Percentiles rank a stretch among this genome's conserved stretches.
phyloP scores from a whole-genome alignment of 768 basidiomycete species.

The Jaapia argillacea region DNA sequence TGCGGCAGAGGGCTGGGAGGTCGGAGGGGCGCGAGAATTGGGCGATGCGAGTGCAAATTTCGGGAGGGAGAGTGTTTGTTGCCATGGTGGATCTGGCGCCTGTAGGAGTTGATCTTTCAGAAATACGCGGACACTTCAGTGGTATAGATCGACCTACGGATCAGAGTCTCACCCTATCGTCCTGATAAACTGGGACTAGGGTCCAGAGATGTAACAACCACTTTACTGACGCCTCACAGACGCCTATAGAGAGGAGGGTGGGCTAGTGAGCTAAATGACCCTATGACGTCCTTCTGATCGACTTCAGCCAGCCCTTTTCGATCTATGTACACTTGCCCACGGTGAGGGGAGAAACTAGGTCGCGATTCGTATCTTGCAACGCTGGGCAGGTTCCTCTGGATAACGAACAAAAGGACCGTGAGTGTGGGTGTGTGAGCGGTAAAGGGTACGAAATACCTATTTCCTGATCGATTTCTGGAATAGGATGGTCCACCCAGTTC shows the following conservation, averaged over 20 bases:
- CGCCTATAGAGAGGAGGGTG: background rate
- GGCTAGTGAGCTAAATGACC: too few species aligned
- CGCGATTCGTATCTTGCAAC: too few species aligned
- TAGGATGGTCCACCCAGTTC: too few species aligned
- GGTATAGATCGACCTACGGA: background rate
- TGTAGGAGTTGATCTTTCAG: background rate
- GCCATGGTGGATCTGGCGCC: conserved; percentile 7
- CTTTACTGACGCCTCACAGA: background rate
- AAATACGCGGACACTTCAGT: background rate
- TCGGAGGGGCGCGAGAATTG: conserved; percentile 25
- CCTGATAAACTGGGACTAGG: background rate
- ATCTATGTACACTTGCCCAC: too few species aligned
- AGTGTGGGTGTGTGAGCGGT: too few species aligned
- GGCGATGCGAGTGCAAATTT: conserved; percentile 31
- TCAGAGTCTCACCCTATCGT: background rate
- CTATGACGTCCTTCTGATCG: too few species aligned
- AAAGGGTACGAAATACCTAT: too few species aligned
- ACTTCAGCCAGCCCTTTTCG: too few species aligned
- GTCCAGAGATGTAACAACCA: background rate
- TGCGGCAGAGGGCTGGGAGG: conserved; percentile 32
- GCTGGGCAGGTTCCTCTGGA: too few species aligned
- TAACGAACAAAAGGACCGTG: too few species aligned
- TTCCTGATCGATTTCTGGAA: too few species aligned
- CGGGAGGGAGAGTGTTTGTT: conserved; percentile 24
- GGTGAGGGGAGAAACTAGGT: too few species aligned